A percentile compares a stretch with the other conserved stretches of the same genome.
Evolutionary conservation across 208 protist genomes (phyloP).

Genomic region (Angomonas desouzai): DNA sequence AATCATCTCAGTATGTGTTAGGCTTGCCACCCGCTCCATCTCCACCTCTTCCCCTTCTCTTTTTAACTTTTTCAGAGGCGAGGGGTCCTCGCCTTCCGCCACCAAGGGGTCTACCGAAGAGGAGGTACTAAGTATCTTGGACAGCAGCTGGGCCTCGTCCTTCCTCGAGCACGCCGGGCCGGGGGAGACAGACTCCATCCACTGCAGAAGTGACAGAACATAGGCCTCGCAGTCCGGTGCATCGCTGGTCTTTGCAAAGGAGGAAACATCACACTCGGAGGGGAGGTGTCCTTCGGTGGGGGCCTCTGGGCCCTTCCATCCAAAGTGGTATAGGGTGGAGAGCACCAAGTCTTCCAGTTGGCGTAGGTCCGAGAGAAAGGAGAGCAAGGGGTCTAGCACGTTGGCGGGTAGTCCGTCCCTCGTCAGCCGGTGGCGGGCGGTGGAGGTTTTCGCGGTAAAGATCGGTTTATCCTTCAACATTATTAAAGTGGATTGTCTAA

Average conservation of each 20-base stretch:
- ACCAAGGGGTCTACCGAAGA: too few relatives aligned
- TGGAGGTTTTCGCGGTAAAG: background rate
- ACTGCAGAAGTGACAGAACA: background rate
- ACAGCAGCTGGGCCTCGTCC: background rate
- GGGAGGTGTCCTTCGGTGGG: background rate
- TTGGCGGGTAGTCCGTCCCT: constrained; percentile 39
- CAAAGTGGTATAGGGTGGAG: constrained; percentile 26
- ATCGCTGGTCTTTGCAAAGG: too few relatives aligned
- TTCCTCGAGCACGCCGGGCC: background rate
- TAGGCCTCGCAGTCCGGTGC: too few relatives aligned
- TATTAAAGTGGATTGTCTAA: too few relatives aligned
- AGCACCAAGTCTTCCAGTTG: constrained; percentile 38
- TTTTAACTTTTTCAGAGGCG: background rate
- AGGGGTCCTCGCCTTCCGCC: background rate
- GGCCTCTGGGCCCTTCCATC: constrained; percentile 18
- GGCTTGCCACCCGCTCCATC: background rate
- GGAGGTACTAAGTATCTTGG: background rate
- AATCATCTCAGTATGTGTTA: constrained; percentile 7
- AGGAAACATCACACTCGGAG: background rate
- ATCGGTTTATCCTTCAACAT: background rate
- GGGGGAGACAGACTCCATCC: background rate
- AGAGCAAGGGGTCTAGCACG: constrained; percentile 66
- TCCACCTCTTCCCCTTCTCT: background rate
- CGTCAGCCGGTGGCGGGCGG: constrained; percentile 11
- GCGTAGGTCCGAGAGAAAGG: constrained; percentile 49